A percentile compares a stretch with the other conserved stretches of the same genome.
phyloP scores from a whole-genome alignment of 805 yeast species.

The Kazachstania martiniae region DNA sequence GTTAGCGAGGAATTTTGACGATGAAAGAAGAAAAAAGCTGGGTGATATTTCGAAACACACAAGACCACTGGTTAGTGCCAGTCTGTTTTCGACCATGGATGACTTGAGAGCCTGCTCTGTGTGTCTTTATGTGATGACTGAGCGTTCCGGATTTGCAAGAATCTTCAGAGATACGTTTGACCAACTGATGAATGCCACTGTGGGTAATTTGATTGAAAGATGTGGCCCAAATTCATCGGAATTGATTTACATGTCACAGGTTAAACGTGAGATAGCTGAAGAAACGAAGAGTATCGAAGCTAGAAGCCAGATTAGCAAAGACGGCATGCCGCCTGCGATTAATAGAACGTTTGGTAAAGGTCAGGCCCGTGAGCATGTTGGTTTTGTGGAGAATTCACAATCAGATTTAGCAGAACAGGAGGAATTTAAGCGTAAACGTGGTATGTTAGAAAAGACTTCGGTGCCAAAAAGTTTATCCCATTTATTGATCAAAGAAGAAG shows the following conservation, averaged over 20 bases:
- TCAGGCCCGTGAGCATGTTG: slow-evolving; percentile 24
- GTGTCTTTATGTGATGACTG: slow-evolving; percentile 55
- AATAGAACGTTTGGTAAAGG: slow-evolving; percentile 33
- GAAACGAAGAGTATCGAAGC: not conserved
- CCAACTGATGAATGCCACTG: slow-evolving; percentile 52
- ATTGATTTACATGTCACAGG: slow-evolving; percentile 29
- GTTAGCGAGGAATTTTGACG: slow-evolving; percentile 53
- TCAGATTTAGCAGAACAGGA: slow-evolving; percentile 36
- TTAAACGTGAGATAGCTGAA: not conserved
- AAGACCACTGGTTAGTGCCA: slow-evolving; percentile 45
- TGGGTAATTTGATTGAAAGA: slow-evolving; percentile 48
- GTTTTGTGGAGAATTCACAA: slow-evolving; percentile 30
- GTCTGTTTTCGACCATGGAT: slow-evolving; percentile 45
- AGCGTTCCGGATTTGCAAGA: slow-evolving; percentile 50
- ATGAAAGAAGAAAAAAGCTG: slow-evolving; percentile 39
- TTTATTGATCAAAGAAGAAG: slow-evolving; percentile 31
- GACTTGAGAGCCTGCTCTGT: slow-evolving; percentile 57
- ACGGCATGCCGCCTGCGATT: slow-evolving; percentile 52
- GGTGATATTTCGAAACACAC: slow-evolving; percentile 54
- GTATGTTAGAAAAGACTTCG: slow-evolving; percentile 37
- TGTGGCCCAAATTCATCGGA: slow-evolving; percentile 57
- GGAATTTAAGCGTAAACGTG: slow-evolving; percentile 38
- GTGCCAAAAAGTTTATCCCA: slow-evolving; percentile 50
- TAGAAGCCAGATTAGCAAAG: not conserved
- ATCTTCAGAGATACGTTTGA: slow-evolving; percentile 59